A percentile compares a stretch with the other conserved stretches of the same genome.
These are phyloP conservation scores for Rhipidocladum racemiflorum DNA, from an alignment of 176 grass and related monocot species.

Conservation along the genomic window DNA sequence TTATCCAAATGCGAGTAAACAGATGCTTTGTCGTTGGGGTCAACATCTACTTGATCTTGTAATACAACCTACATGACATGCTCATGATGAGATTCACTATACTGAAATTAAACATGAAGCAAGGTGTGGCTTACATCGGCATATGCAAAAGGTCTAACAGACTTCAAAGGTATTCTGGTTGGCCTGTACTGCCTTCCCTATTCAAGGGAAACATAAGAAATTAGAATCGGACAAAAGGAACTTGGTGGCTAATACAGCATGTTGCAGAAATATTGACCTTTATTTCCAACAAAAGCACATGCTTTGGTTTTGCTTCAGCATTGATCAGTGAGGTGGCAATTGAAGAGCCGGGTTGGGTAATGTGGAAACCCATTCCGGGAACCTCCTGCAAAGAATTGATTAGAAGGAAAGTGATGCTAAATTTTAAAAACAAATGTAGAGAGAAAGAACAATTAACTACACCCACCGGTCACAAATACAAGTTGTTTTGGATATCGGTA, in stretches of 20 bases:
- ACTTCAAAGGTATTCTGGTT: conserved; percentile 72
- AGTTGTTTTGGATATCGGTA: too few relatives aligned
- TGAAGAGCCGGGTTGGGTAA: conserved; percentile 83
- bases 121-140: conserved; percentile 49
- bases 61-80: conserved; percentile 63
- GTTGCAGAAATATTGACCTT: conserved; percentile 41
- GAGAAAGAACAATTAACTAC: not conserved
- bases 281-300: conserved; percentile 80
- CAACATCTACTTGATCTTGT: conserved; percentile 54
- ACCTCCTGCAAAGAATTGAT: conserved; percentile 52
- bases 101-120: not conserved
- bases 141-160: conserved; percentile 81
- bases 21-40: conserved; percentile 50
- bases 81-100: not conserved
- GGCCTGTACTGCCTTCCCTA: conserved; percentile 74
- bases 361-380: conserved; percentile 75
- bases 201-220: conserved; percentile 21
- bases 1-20: conserved; percentile 63
- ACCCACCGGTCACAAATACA: too few relatives aligned
- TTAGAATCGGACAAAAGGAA: conserved; percentile 1
- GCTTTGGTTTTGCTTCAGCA: conserved; percentile 73
- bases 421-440: not conserved
- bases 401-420: not conserved
- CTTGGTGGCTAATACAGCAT: conserved; percentile 8
- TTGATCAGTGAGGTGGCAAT: conserved; percentile 73